phyloP scores from a whole-genome alignment of 2,329 filamentous ascomycete species.

The Fusarium sambucinum region DNA sequence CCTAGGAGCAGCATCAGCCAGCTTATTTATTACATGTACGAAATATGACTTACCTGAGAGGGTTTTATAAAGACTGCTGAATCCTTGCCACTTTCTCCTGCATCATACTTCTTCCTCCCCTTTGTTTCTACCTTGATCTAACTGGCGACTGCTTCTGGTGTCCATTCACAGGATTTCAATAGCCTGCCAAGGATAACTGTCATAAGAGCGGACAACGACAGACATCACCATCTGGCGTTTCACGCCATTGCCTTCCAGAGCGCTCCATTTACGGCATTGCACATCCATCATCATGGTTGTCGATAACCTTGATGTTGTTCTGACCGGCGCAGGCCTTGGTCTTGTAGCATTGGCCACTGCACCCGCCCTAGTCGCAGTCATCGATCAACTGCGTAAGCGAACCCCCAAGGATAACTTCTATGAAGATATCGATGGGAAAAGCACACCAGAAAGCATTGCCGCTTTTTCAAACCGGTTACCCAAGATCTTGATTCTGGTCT shows the following conservation, averaged over 20 bases:
- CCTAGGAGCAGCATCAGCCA: conserved; percentile 20
- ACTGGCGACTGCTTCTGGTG: neutral
- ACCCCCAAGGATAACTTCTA: conserved; percentile 65
- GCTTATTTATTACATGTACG: conserved; percentile 35
- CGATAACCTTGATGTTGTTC: conserved; percentile 39
- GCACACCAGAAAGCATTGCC: conserved; percentile 71
- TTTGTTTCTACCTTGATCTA: conserved; percentile 3
- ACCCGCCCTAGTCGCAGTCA: conserved; percentile 53
- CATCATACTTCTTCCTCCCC: neutral
- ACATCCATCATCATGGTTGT: conserved; percentile 31
- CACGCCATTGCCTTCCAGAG: conserved; percentile 8
- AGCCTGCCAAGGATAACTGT: neutral
- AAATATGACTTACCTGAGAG: conserved; percentile 21
- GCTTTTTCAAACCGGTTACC: conserved; percentile 72
- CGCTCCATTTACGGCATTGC: neutral
- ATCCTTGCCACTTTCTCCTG: conserved; percentile 9
- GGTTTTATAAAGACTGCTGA: conserved; percentile 22
- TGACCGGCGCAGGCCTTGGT: conserved; percentile 52
- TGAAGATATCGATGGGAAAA: conserved; percentile 76
- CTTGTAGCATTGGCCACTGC: conserved; percentile 54
- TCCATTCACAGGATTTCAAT: neutral
- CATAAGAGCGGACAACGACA: conserved; percentile 1
- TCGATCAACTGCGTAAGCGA: conserved; percentile 52
- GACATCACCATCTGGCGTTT: conserved; percentile 17
- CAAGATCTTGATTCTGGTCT: conserved; percentile 66